Evolutionary conservation across 2,329 filamentous ascomycete genomes (phyloP).

Genomic region (Allantophomopsis lycopodina): DNA sequence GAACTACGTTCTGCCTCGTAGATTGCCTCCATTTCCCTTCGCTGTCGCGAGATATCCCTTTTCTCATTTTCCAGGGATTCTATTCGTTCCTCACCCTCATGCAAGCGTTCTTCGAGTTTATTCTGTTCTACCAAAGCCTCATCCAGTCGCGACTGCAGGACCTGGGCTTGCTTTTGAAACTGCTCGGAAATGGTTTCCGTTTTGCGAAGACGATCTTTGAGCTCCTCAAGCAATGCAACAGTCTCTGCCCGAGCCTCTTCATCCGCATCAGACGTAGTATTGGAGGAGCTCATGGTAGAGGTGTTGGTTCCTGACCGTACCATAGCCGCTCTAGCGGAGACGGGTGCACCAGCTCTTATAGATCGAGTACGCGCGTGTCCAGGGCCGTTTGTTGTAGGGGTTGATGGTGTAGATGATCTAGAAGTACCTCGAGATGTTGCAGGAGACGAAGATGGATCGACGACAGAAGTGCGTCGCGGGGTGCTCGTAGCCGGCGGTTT

Average conservation of each 20-base stretch:
- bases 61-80: conserved; percentile 75
- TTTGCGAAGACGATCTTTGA: conserved; percentile 70
- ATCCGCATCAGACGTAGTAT: conserved; percentile 33
- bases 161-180: conserved; percentile 70
- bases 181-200: conserved; percentile 68
- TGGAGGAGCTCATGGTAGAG: conserved; percentile 16
- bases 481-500: conserved; percentile 19
- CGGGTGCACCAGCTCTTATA: conserved; percentile 46
- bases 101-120: conserved; percentile 74
- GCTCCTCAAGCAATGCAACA: conserved; percentile 65
- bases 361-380: conserved; percentile 46
- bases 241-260: conserved; percentile 70
- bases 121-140: conserved; percentile 73
- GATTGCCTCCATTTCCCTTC: conserved; percentile 82
- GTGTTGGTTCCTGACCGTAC: conserved; percentile 33
- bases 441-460: conserved; percentile 12
- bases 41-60: conserved; percentile 68
- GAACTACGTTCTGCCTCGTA: conserved; percentile 83
- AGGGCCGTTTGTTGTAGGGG: conserved; percentile 11
- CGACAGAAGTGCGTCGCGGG: conserved; percentile 13
- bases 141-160: conserved; percentile 75
- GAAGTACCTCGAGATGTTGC: conserved; percentile 8
- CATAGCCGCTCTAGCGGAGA: conserved; percentile 61
- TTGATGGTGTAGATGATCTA: conserved; percentile 13
- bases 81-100: conserved; percentile 75